These are phyloP conservation scores for Schizophyllum commune DNA, from an alignment of 1,284 basidiomycete species.

Conservation along the genomic window DNA sequence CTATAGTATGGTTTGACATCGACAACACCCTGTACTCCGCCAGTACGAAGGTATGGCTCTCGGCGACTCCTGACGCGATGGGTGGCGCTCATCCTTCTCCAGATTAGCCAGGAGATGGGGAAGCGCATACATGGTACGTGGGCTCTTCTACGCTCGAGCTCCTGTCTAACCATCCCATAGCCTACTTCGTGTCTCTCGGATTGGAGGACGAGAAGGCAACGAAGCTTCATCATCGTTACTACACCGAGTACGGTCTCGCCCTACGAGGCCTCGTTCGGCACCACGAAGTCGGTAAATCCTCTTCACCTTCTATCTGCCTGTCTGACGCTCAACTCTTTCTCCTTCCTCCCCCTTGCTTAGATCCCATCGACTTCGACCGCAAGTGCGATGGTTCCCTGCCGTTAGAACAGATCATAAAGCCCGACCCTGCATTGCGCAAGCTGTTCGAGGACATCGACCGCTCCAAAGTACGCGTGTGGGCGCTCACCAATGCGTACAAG, in stretches of 20 bases:
- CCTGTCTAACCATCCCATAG: slow-evolving; percentile 30
- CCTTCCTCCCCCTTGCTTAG: slow-evolving; percentile 26
- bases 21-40: slow-evolving; percentile 84
- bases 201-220: slow-evolving; percentile 64
- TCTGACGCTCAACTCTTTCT: neutral
- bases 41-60: slow-evolving; percentile 31
- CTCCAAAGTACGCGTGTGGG: slow-evolving; percentile 74
- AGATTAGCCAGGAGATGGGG: slow-evolving; percentile 66
- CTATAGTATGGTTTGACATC: slow-evolving; percentile 76
- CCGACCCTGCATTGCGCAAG: slow-evolving; percentile 53
- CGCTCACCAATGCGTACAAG: slow-evolving; percentile 73
- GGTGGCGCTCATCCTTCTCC: slow-evolving; percentile 32
- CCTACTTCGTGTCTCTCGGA: slow-evolving; percentile 71
- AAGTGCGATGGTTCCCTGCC: slow-evolving; percentile 83
- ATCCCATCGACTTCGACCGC: slow-evolving; percentile 80
- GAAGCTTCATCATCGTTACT: slow-evolving; percentile 69
- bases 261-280: slow-evolving; percentile 75
- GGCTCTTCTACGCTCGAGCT: no score
- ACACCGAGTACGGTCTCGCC: slow-evolving; percentile 78
- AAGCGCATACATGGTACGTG: slow-evolving; percentile 64
- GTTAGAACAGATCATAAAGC: slow-evolving; percentile 72
- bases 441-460: slow-evolving; percentile 77
- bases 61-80: neutral
- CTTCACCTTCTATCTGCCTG: slow-evolving; percentile 2
- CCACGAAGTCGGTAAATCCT: slow-evolving; percentile 62